Percentiles rank a stretch among this genome's conserved stretches.
These are phyloP conservation scores for Lactarius psammicola DNA, from an alignment of 768 basidiomycete species.

Conservation along the genomic window DNA sequence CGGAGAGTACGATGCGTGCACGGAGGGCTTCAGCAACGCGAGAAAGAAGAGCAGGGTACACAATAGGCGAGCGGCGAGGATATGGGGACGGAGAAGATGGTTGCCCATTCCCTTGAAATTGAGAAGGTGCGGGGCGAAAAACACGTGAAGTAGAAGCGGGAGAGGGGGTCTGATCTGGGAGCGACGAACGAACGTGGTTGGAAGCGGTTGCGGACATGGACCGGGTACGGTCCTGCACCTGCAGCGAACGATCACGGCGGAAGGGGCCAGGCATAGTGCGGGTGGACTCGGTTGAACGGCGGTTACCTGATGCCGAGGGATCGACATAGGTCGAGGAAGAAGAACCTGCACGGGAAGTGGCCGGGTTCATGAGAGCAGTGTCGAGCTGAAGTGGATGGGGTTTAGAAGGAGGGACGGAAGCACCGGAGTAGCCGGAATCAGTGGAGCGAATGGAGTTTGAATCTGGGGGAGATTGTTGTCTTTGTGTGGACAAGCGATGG, in stretches of 20 bases:
- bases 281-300: constrained; percentile 71
- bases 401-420: constrained; percentile 34
- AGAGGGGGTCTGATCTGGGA: constrained; percentile 35
- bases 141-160: constrained; percentile 36
- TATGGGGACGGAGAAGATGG: constrained; percentile 22
- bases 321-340: constrained; percentile 44
- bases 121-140: constrained; percentile 36
- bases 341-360: constrained; percentile 29
- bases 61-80: constrained; percentile 62
- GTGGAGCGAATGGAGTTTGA: constrained; percentile 43
- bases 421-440: constrained; percentile 35
- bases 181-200: constrained; percentile 46
- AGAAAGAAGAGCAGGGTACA: constrained; percentile 95
- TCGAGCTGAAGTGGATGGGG: constrained; percentile 61
- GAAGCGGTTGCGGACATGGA: constrained; percentile 68
- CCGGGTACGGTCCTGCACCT: constrained; percentile 73
- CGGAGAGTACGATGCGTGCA: constrained; percentile 69
- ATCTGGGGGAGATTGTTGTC: constrained; percentile 32
- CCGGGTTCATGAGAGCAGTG: constrained; percentile 40
- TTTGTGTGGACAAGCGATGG: constrained; percentile 28
- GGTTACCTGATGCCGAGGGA: constrained; percentile 26
- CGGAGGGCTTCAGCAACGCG: constrained; percentile 93
- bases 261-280: constrained; percentile 57
- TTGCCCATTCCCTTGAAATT: constrained; percentile 38
- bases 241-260: constrained; percentile 57